Conservation (phyloP, 2,329 filamentous ascomycete genomes). For the Fusarium decemcellulare region DNA sequence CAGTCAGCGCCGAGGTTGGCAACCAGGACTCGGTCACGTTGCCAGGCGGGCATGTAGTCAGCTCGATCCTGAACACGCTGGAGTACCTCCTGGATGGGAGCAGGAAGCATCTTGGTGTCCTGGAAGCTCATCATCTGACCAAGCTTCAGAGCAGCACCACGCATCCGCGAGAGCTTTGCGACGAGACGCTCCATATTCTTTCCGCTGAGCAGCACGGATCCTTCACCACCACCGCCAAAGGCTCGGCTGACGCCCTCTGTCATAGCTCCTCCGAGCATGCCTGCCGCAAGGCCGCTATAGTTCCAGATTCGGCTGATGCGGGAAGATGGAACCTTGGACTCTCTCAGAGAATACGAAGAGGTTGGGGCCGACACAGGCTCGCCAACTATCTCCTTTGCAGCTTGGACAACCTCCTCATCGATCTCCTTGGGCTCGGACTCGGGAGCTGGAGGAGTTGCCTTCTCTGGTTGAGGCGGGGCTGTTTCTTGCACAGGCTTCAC, state of each 20-base stretch:
- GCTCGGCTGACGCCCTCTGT: conserved; percentile 87
- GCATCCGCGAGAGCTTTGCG: conserved; percentile 93
- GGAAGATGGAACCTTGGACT: conserved; percentile 92
- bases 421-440: conserved; percentile 24
- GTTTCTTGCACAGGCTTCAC: neutral
- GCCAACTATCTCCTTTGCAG: conserved; percentile 45
- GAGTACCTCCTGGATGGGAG: conserved; percentile 87
- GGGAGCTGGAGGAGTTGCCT: neutral
- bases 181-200: conserved; percentile 95
- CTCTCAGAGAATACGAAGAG: conserved; percentile 78
- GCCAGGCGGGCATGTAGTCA: conserved; percentile 97
- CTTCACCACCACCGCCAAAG: conserved; percentile 75
- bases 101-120: conserved; percentile 94
- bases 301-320: conserved; percentile 93
- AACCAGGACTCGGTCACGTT: conserved; percentile 86
- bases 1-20: conserved; percentile 87
- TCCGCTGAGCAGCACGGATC: conserved; percentile 89
- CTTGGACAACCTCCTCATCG: conserved; percentile 38
- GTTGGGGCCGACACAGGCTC: conserved; percentile 29
- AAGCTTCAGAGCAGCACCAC: conserved; percentile 95
- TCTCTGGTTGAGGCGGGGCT: conserved; percentile 1
- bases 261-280: conserved; percentile 94
- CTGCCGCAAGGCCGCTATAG: conserved; percentile 91
- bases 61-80: conserved; percentile 96
- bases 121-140: conserved; percentile 99